Evolutionary conservation across 2,329 filamentous ascomycete species (phyloP), one percentile per base, ranked within the genome.

Genomic region (Didymella pinodella): DNA sequence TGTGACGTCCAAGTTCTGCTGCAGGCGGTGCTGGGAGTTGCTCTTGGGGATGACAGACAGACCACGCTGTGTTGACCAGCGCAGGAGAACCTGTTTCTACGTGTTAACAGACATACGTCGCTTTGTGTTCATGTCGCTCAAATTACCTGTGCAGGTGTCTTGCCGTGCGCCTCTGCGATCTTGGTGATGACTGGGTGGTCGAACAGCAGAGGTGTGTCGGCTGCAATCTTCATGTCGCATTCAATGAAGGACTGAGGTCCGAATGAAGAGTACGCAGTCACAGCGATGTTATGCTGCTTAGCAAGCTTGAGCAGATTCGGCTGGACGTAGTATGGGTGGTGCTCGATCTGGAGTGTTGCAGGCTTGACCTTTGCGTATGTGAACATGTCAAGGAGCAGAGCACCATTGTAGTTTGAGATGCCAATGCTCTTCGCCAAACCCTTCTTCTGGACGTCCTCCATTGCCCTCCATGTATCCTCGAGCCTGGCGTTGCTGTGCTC

Each of bases 81-180:
- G 57, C 22, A 60, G 52, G 4, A 60, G 57, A 32, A 60, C 57
- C 56, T 59, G 31, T 7, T 2, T 18, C 20, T 5, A 5, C 28
- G 7, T 14, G 32, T 59, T 14, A 54, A 50, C 22, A 6, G 8
- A 4, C 11, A 32, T 7, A 5, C 3, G 12, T 7, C 7, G 6
- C 36, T 2, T 8, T 2, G 10, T n/a, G 32, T 16, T 10, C n/a
- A 6, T 5, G 20, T n/a, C 7, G 25, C 14, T 14, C 7, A 34
- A 36, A 40, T 12, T 50, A 59, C 84, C 84, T 97, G 92, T 16
- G 91, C 90, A 7, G 91, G 84, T 8, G 88, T 87, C 52, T 90
- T 85, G 14, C 86, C 83, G 12, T 88, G 84, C 65, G 85, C 83
- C 65, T 85, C 80, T 28, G 90, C 90, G 64, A 59, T 89, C 88